Conservation (phyloP, 352 stramenopile species). For the Pythium biforme region DNA sequence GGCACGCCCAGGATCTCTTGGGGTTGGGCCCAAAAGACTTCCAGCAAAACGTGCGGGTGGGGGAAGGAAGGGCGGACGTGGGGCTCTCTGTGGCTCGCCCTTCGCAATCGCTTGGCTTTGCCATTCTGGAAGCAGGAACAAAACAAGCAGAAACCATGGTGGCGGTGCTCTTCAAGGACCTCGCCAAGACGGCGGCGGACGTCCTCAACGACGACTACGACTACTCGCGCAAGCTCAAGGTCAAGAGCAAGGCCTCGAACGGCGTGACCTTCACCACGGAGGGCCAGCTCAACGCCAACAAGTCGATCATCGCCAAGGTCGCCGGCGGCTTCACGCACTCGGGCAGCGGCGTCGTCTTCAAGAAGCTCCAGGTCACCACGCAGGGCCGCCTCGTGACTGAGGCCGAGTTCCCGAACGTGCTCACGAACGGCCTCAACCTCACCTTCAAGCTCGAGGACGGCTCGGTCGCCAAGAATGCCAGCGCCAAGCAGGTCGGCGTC, state of each 20-base stretch:
- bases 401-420: slow-evolving; percentile 73
- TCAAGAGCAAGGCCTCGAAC: slow-evolving; percentile 88
- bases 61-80: slow-evolving; percentile 9
- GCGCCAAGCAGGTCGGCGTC: slow-evolving; percentile 67
- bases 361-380: slow-evolving; percentile 87
- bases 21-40: no score
- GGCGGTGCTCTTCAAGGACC: slow-evolving; percentile 77
- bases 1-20: no score
- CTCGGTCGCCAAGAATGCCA: slow-evolving; percentile 73
- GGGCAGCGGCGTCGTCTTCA: slow-evolving; percentile 67
- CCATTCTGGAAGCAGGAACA: slow-evolving; percentile 47
- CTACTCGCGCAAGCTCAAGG: slow-evolving; percentile 90
- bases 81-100: slow-evolving; percentile 9
- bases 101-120: slow-evolving; percentile 21
- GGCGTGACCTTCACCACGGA: slow-evolving; percentile 86
- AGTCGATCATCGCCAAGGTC: slow-evolving; percentile 84
- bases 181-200: slow-evolving; percentile 77
- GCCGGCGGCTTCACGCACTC: slow-evolving; percentile 72
- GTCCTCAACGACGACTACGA: slow-evolving; percentile 87
- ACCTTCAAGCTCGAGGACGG: slow-evolving; percentile 84
- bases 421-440: slow-evolving; percentile 75
- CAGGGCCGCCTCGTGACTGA: slow-evolving; percentile 76
- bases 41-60: slow-evolving; percentile 1
- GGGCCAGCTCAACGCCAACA: slow-evolving; percentile 75
- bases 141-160: slow-evolving; percentile 34